phyloP scores from a whole-genome alignment of 1,139 yeast species.

The Sugiyamaella neomexicana region DNA sequence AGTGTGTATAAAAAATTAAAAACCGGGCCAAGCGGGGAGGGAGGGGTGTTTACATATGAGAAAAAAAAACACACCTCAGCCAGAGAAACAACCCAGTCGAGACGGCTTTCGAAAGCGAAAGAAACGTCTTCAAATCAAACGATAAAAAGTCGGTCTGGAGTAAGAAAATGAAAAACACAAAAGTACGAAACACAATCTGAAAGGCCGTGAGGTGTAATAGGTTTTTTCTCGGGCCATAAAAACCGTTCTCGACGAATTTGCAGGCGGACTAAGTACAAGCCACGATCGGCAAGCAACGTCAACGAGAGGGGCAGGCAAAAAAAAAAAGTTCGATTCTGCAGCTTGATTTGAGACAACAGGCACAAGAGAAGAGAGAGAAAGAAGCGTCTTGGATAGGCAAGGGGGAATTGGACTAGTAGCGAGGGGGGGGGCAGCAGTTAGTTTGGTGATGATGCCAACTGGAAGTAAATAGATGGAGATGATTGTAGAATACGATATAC shows the following conservation, averaged over 20 bases:
- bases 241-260: constrained; percentile 1
- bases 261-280: background rate
- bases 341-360: constrained; percentile 7
- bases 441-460: background rate
- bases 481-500: too few relatives aligned
- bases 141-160: too few relatives aligned
- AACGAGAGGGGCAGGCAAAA: background rate
- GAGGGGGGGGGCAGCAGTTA: background rate
- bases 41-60: background rate
- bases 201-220: background rate
- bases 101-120: background rate
- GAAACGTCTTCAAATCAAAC: background rate
- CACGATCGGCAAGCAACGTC: background rate
- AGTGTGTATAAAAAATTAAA: too few relatives aligned
- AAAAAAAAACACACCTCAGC: background rate
- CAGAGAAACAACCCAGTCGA: background rate
- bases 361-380: background rate
- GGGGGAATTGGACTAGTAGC: background rate
- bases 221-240: background rate
- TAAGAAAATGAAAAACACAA: background rate
- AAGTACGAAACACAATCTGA: background rate
- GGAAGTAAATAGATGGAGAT: background rate
- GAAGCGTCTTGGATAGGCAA: background rate
- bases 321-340: constrained; percentile 2
- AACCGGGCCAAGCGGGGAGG: background rate